Percentiles rank a stretch among this genome's conserved stretches.
These are phyloP conservation scores for Chaetomidium leptoderma DNA, from an alignment of 495 filamentous ascomycete genomes.

Conservation along the genomic window DNA sequence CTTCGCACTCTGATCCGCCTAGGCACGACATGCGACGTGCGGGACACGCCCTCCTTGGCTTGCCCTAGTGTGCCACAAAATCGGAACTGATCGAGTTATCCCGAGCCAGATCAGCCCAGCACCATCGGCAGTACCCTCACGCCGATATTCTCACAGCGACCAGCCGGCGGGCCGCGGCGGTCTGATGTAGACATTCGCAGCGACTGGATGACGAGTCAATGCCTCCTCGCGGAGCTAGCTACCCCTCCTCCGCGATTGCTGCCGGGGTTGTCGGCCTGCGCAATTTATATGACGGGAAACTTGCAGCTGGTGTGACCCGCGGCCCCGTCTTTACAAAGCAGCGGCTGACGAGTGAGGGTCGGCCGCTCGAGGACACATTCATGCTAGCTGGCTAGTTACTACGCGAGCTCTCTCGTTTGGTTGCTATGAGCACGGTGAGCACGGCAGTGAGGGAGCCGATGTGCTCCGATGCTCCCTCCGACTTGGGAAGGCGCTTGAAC, in stretches of 20 bases:
- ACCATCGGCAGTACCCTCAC: background rate
- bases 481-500: constrained; percentile 11
- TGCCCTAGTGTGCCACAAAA: background rate
- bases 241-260: constrained; percentile 4
- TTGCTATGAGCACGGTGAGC: constrained; percentile 3
- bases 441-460: constrained; percentile 7
- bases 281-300: constrained; percentile 20
- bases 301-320: constrained; percentile 18
- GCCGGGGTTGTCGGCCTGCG: constrained; percentile 1
- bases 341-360: constrained; percentile 11
- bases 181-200: no score
- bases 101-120: background rate
- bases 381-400: no score
- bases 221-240: background rate
- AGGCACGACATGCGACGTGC: background rate
- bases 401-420: background rate
- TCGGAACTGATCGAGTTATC: background rate
- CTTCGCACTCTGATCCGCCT: background rate
- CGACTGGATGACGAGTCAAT: background rate
- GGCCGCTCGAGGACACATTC: background rate
- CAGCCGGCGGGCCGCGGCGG: background rate
- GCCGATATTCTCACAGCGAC: no score
- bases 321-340: constrained; percentile 6
- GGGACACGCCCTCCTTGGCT: no score
- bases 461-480: constrained; percentile 8